phyloP scores from a whole-genome alignment of 2,329 filamentous ascomycete genomes.

The Fusarium abutilonis region DNA sequence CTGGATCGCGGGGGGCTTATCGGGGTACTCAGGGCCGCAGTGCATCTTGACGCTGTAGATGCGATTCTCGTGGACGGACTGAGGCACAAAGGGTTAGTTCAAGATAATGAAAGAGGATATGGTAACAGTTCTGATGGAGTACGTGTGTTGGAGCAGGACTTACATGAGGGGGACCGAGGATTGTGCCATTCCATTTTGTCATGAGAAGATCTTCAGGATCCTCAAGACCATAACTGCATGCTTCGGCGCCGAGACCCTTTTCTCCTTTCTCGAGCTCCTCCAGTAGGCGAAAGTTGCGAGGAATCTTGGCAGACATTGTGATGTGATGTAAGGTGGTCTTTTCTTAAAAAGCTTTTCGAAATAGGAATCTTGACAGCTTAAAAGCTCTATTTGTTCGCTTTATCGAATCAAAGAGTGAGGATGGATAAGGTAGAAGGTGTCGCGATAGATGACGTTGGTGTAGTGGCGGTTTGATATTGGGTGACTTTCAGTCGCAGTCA shows the following conservation, averaged over 20 bases:
- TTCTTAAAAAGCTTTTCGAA: constrained; percentile 1
- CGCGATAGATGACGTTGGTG: constrained; percentile 32
- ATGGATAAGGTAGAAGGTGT: constrained; percentile 12
- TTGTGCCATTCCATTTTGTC: constrained; percentile 99
- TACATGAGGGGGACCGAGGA: constrained; percentile 95
- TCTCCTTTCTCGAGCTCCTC: constrained; percentile 99
- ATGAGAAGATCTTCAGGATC: constrained; percentile 95
- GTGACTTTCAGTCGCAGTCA: constrained; percentile 29
- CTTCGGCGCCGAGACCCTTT: constrained; percentile 95
- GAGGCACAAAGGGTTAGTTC: constrained; percentile 27
- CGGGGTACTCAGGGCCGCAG: constrained; percentile 90
- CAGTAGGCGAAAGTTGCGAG: constrained; percentile 93
- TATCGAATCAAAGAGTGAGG: not conserved
- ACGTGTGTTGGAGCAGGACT: constrained; percentile 49
- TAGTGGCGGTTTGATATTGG: constrained; percentile 34
- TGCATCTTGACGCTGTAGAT: constrained; percentile 99
- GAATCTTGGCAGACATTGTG: constrained; percentile 69
- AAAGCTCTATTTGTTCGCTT: not conserved
- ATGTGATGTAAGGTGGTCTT: not conserved
- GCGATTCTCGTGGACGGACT: constrained; percentile 97
- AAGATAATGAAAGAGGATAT: not conserved
- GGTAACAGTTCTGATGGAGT: not conserved
- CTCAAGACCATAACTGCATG: constrained; percentile 95
- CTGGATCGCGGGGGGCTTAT: constrained; percentile 86
- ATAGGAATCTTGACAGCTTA: not conserved